phyloP scores from a whole-genome alignment of 163 green algal genomes.

The Trebouxia gelatinosa region DNA sequence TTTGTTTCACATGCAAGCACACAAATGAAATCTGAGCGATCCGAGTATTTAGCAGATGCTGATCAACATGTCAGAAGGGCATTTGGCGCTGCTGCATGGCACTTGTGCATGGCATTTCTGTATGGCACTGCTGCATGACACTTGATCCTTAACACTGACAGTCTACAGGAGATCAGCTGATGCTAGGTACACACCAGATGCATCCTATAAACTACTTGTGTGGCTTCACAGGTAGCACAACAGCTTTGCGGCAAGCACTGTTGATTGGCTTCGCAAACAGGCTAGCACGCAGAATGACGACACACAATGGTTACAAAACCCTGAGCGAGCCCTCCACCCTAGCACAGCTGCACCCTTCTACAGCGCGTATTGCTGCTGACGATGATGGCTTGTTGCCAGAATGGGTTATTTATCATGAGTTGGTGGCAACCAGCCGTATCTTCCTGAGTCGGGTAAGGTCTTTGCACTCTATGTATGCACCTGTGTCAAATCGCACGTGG shows the following conservation, averaged over 20 bases:
- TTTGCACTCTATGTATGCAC: no score
- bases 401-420: constrained; percentile 94
- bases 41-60: no score
- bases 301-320: constrained; percentile 92
- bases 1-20: no score
- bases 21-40: no score
- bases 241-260: constrained; percentile 59
- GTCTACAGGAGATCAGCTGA: no score
- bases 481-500: background rate
- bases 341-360: constrained; percentile 77
- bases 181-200: no score
- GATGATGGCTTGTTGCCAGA: constrained; percentile 85
- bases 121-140: no score
- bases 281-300: constrained; percentile 76
- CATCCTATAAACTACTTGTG: no score
- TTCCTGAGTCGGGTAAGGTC: constrained; percentile 74
- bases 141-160: no score
- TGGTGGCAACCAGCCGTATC: constrained; percentile 70
- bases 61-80: no score
- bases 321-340: constrained; percentile 55
- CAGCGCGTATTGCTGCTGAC: constrained; percentile 64
- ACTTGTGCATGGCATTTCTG: no score
- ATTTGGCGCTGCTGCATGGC: no score
- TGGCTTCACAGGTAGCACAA: constrained; percentile 1
- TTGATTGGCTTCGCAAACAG: constrained; percentile 80